Conservation (phyloP, 148 eudicot genomes). For the Vaccinium corymbosum region DNA sequence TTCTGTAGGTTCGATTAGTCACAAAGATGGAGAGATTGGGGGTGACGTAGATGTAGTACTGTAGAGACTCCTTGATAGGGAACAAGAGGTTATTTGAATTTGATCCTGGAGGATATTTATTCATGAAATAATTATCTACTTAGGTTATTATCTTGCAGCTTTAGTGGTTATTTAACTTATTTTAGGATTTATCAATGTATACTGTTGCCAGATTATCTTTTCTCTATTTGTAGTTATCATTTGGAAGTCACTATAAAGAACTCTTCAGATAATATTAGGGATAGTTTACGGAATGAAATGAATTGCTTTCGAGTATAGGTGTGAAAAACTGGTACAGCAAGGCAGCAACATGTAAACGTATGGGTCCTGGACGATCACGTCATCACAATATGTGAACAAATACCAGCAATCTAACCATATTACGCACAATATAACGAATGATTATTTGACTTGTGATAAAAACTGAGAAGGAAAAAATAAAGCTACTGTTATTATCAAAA, state of each 20-base stretch:
- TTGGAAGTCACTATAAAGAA: background rate
- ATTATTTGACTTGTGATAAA: background rate
- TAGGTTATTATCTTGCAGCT: background rate
- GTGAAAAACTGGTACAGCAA: background rate
- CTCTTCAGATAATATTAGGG: background rate
- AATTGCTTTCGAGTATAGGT: background rate
- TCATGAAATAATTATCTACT: background rate
- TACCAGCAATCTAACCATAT: background rate
- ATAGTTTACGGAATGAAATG: background rate
- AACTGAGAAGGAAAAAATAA: background rate
- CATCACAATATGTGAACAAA: background rate
- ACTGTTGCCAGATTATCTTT: background rate
- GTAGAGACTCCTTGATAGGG: background rate
- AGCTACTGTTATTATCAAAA: background rate
- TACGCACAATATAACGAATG: background rate
- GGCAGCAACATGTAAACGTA: too few species aligned
- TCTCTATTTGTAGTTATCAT: background rate
- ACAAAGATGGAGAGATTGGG: background rate
- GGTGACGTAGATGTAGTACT: background rate
- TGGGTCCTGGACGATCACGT: background rate
- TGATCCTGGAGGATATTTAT: background rate
- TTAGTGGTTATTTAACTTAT: background rate
- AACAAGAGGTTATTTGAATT: background rate
- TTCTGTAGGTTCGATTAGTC: background rate
- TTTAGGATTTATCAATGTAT: background rate